Conservation (phyloP, 164 flowering plant genomes). For the grape (Vitis vinifera) region ASM3070453v1 NC_081805.1:4439001-4439500, state of each 20-base stretch:
- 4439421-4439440: neutral
- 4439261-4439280: slow-evolving; percentile 72
- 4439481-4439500: slow-evolving; percentile 24
- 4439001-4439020: slow-evolving; percentile 63
- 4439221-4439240: slow-evolving; percentile 67
- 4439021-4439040: slow-evolving; percentile 60
- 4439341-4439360: slow-evolving; percentile 75
- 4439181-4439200: slow-evolving; percentile 71
- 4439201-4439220: slow-evolving; percentile 58
- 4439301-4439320: slow-evolving; percentile 80
- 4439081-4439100: slow-evolving; percentile 61
- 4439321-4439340: slow-evolving; percentile 74
- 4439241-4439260: slow-evolving; percentile 69
- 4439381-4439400: slow-evolving; percentile 56
- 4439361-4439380: slow-evolving; percentile 63
- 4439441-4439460: slow-evolving; percentile 14
- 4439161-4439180: slow-evolving; percentile 67
- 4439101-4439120: slow-evolving; percentile 69
- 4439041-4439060: slow-evolving; percentile 69
- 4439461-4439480: slow-evolving; percentile 16
- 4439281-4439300: slow-evolving; percentile 82
- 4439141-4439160: slow-evolving; percentile 43
- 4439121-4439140: slow-evolving; percentile 41
- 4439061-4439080: slow-evolving; percentile 75
- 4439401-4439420: slow-evolving; percentile 38